Evolutionary conservation across 108 stramenopile species (phyloP), one percentile per base, ranked within the genome.

Genomic region (Schizochytrium sp.): DNA sequence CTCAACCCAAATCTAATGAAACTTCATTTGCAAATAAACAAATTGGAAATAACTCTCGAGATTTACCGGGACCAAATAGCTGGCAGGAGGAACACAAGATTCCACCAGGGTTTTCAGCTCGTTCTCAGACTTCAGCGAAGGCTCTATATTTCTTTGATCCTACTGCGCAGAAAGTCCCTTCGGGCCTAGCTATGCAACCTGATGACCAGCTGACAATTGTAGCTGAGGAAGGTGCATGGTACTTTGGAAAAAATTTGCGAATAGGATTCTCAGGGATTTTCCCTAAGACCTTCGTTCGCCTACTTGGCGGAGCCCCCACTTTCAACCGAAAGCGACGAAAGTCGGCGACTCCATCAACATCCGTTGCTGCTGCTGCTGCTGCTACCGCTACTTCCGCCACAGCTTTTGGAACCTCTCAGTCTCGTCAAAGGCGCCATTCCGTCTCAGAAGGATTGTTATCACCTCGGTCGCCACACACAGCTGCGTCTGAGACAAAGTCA

Each of bases 191-290:
- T 47, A 17, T 83, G 45, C 76, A 83, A 42, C 38, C 13, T n/a
- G 76, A 53, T 5, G 76, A 83, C 53, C 19, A 28, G 5, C 12
- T 83, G 4, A 0, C 38, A 13, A 53, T 83, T 8, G 50, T 83
- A 10, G 53, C 38, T 55, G 50, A 83, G 5, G 45, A 83, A 5
- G 5, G 40, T 7, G 53, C 47, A 38, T 83, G 76, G 76, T 83
- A 40, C 53, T 83, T 83, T 55, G 76, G 76, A 5, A 55, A 55
- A 2, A 83, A 1, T 50, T 5, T 53, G 5, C 47, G 76, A 5
- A 83, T 53, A 56, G 53, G 15, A n/a, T 47, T n/a, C 50, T 83
- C 76, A 1, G 76, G 76, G 5, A 83, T 83, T 12, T 83, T 83
- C 53, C 76, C 76, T n/a, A 83, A 55, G 50, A 47, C 8, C 76